These are phyloP conservation scores for Paracamarosporium sp. DNA, from an alignment of 2,329 filamentous ascomycete genomes.

Conservation along the genomic window DNA sequence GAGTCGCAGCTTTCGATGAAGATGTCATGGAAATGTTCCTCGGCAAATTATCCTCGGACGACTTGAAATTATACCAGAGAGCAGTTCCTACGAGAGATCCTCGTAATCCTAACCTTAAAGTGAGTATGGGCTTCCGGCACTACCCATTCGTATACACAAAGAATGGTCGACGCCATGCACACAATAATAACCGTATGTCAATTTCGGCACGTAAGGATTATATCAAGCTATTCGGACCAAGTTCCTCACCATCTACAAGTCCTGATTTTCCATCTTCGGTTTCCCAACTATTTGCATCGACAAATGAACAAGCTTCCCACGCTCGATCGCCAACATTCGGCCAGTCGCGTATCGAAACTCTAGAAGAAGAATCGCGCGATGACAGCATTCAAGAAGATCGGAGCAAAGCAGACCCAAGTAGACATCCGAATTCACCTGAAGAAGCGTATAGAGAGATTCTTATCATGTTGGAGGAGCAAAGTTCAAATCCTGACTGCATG, in stretches of 20 bases:
- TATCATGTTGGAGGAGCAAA: neutral
- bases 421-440: neutral
- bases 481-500: too few relatives aligned
- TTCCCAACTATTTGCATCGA: neutral
- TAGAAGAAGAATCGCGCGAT: neutral
- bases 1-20: neutral
- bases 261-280: neutral
- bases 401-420: neutral
- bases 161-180: neutral
- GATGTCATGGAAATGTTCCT: neutral
- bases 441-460: neutral
- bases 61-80: neutral
- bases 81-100: neutral
- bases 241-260: neutral
- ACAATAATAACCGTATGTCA: neutral
- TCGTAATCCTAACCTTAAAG: neutral
- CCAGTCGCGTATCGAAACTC: neutral
- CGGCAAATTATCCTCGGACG: neutral
- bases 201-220: neutral
- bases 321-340: neutral
- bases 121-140: neutral
- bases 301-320: neutral
- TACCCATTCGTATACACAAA: neutral
- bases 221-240: neutral
- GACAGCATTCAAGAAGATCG: neutral